Percentiles rank a stretch among this genome's conserved stretches.
Evolutionary conservation across 1,284 basidiomycete genomes (phyloP).

Genomic region (Schizopora paradoxa): DNA sequence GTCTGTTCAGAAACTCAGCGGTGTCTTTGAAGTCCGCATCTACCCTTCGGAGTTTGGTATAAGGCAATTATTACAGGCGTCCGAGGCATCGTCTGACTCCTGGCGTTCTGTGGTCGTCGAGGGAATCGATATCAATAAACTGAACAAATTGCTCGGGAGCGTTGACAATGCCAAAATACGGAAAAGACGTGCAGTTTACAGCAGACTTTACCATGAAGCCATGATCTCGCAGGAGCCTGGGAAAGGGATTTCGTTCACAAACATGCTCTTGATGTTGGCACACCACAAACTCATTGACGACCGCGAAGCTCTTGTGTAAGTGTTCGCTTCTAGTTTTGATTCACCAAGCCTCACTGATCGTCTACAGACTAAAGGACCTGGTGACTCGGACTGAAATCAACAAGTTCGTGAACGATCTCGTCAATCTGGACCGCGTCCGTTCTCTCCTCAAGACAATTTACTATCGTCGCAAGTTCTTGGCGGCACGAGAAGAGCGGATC

Average conservation of each 20-base stretch:
- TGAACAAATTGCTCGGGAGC: conserved; percentile 52
- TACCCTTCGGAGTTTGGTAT: conserved; percentile 70
- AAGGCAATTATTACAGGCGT: conserved; percentile 49
- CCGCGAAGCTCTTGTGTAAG: conserved; percentile 80
- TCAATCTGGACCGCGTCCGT: conserved; percentile 79
- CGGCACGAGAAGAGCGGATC: conserved; percentile 33
- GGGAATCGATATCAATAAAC: conserved; percentile 60
- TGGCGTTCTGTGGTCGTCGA: conserved; percentile 31
- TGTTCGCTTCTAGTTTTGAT: conserved; percentile 15
- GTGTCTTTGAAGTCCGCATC: conserved; percentile 81
- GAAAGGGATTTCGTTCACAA: conserved; percentile 85
- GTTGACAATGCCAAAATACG: conserved; percentile 65
- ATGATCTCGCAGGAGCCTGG: conserved; percentile 66
- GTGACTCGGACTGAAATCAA: conserved; percentile 72
- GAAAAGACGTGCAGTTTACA: conserved; percentile 64
- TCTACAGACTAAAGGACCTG: conserved; percentile 71
- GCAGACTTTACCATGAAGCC: conserved; percentile 82
- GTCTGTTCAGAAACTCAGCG: conserved; percentile 61
- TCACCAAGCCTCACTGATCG: neutral
- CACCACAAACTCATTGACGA: conserved; percentile 93
- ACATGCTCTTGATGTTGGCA: conserved; percentile 85
- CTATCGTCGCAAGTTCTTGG: conserved; percentile 64
- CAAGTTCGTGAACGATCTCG: conserved; percentile 74
- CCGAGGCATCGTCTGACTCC: conserved; percentile 32
- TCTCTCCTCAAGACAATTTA: conserved; percentile 75